Evolutionary conservation across 768 basidiomycete genomes (phyloP), one percentile per base, ranked within the genome.

Genomic region (Coprinellus aureogranulatus): DNA sequence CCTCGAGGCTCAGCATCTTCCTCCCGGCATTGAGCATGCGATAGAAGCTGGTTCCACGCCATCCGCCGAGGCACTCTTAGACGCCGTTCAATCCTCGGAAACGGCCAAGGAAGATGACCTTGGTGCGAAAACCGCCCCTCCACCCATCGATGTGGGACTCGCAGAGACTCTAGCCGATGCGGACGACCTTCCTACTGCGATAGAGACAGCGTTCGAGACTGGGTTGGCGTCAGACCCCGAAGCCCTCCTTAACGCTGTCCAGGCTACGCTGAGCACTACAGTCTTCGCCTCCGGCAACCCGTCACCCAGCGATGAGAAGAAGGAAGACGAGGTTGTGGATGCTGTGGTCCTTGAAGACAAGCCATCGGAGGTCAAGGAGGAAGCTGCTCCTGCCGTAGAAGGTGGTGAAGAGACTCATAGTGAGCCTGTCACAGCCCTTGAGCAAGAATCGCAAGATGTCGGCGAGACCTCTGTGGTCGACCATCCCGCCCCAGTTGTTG

Each of bases 161-260:
- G 42, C 57, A 2, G 22, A 25, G 16, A n/a, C 26, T 1, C 28
- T 58, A 25, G 51, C 57, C 2, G 26, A 26, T 10, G 50, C 51
- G 3, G 25, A 28, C 18, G 52, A 58, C 25, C 57, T 58, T 18
- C 57, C 57, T 23, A 52, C 40, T 48, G 57, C 57, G 3, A 58
- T 58, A 16, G 57, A 58, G 26, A 14, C 51, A 9, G 34, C 40
- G 3, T 40, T 53, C 39, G 30, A 46, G 23, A 8, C 50, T 25
- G 57, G 57, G 6, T 41, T 58, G 3, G 50, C 57, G 4, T 51
- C 57, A 18, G 30, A 27, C 20, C 46, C 56, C 3, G 57, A 58
- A 28, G 57, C 57, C 4, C 42, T 58, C 27, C 52, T 58, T 2
- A 50, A 48, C 27, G 57, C 57, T n/a, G 57, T 58, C 27, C 57